phyloP scores from a whole-genome alignment of 768 basidiomycete genomes.

The Kwoniella dejecticola region DNA sequence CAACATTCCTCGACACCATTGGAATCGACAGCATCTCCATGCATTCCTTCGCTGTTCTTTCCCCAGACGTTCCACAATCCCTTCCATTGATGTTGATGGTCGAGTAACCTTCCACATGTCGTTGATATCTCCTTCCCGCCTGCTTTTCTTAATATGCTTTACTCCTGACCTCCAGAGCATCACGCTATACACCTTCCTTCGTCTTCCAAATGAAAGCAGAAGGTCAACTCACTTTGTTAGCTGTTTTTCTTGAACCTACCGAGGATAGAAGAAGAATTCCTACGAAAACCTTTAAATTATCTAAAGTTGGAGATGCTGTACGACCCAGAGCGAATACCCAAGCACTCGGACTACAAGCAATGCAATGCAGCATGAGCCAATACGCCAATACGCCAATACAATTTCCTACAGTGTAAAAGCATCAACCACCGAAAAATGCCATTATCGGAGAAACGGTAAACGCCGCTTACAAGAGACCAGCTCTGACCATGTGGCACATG shows the following conservation, averaged over 20 bases:
- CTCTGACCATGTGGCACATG: not conserved
- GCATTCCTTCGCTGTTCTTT: no score
- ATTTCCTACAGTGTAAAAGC: not conserved
- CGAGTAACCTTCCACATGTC: no score
- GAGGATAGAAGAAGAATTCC: conserved; percentile 11
- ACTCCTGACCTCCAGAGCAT: not conserved
- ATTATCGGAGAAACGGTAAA: conserved; percentile 1
- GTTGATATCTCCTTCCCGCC: no score
- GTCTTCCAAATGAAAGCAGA: not conserved
- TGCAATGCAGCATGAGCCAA: not conserved
- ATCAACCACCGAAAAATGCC: not conserved
- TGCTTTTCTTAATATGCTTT: no score
- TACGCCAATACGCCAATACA: not conserved
- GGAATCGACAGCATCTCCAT: no score
- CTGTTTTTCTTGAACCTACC: conserved; percentile 19
- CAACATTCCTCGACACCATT: not conserved
- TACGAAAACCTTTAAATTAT: conserved; percentile 1
- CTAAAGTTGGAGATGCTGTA: not conserved
- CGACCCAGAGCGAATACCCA: not conserved
- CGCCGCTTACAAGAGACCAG: not conserved
- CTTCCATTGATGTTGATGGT: conserved; percentile 1
- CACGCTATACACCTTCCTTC: no score
- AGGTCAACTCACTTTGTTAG: conserved; percentile 26
- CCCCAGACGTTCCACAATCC: not conserved
- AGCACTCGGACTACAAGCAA: not conserved